Percentiles rank a stretch among this genome's conserved stretches.
These are phyloP conservation scores for Acephala macrosclerotiorum DNA, from an alignment of 2,329 filamentous ascomycete species.

Conservation along the genomic window DNA sequence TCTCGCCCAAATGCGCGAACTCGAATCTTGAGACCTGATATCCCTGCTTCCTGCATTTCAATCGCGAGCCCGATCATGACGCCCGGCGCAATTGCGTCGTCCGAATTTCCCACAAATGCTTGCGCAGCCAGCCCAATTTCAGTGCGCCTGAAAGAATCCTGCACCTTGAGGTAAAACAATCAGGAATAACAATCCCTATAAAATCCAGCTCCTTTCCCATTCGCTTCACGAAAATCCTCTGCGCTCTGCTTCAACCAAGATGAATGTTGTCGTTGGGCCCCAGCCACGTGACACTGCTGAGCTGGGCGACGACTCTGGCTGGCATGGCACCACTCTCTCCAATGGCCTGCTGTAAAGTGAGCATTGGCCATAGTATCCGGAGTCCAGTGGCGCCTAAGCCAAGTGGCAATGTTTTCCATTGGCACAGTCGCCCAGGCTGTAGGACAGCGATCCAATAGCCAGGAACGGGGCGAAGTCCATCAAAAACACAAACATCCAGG, in stretches of 20 bases:
- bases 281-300: not conserved
- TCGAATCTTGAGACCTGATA: not conserved
- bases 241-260: not conserved
- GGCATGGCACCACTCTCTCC: constrained; percentile 2
- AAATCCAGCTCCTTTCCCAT: not conserved
- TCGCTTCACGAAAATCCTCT: not conserved
- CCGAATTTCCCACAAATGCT: not conserved
- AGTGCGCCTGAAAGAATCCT: not conserved
- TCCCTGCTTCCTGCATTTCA: not conserved
- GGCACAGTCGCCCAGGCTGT: not conserved
- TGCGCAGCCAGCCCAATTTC: not conserved
- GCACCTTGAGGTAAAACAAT: constrained; percentile 4
- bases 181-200: not conserved
- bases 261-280: not conserved
- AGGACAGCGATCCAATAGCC: constrained; percentile 5
- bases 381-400: not conserved
- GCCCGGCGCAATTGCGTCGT: constrained; percentile 7
- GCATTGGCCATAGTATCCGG: not conserved
- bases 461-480: not conserved
- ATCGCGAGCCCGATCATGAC: constrained; percentile 1
- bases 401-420: not conserved
- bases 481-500: constrained; percentile 7
- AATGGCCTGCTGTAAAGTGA: not conserved
- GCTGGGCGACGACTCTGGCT: not conserved
- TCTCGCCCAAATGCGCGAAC: not conserved